phyloP scores from a whole-genome alignment of 495 filamentous ascomycete genomes.

The Lasiosphaeria miniovina region DNA sequence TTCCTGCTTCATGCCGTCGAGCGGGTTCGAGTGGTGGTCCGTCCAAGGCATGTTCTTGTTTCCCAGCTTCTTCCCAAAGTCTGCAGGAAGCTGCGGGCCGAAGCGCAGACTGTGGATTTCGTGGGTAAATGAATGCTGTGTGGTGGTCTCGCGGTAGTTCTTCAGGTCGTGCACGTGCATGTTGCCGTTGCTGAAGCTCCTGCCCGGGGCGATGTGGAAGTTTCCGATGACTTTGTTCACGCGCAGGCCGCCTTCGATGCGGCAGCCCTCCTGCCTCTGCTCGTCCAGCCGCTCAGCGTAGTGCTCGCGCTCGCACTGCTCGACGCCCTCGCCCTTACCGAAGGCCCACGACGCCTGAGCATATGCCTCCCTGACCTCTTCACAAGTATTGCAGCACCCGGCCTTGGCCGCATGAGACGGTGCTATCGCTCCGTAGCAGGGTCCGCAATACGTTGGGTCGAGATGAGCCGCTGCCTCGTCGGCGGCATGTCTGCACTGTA shows the following conservation, averaged over 20 bases:
- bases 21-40: slow-evolving; percentile 85
- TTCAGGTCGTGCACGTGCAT: slow-evolving; percentile 97
- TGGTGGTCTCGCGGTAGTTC: slow-evolving; percentile 74
- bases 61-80: slow-evolving; percentile 60
- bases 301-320: slow-evolving; percentile 93
- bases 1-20: slow-evolving; percentile 76
- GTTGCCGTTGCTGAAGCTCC: slow-evolving; percentile 88
- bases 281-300: slow-evolving; percentile 82
- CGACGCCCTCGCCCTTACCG: slow-evolving; percentile 83
- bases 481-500: slow-evolving; percentile 45
- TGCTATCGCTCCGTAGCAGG: slow-evolving; percentile 81
- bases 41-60: slow-evolving; percentile 64
- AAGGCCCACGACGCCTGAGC: slow-evolving; percentile 87
- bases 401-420: slow-evolving; percentile 66
- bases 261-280: slow-evolving; percentile 88
- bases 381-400: slow-evolving; percentile 95
- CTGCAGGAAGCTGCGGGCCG: slow-evolving; percentile 83
- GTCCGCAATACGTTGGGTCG: slow-evolving; percentile 87
- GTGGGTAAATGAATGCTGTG: slow-evolving; percentile 82
- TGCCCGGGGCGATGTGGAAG: slow-evolving; percentile 96
- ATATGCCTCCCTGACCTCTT: slow-evolving; percentile 94
- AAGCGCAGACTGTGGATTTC: slow-evolving; percentile 88
- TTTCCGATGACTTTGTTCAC: slow-evolving; percentile 99
- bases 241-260: slow-evolving; percentile 85
- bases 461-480: slow-evolving; percentile 76